phyloP scores from a whole-genome alignment of 495 filamentous ascomycete genomes.

The Penicillium simplicissimum region DNA sequence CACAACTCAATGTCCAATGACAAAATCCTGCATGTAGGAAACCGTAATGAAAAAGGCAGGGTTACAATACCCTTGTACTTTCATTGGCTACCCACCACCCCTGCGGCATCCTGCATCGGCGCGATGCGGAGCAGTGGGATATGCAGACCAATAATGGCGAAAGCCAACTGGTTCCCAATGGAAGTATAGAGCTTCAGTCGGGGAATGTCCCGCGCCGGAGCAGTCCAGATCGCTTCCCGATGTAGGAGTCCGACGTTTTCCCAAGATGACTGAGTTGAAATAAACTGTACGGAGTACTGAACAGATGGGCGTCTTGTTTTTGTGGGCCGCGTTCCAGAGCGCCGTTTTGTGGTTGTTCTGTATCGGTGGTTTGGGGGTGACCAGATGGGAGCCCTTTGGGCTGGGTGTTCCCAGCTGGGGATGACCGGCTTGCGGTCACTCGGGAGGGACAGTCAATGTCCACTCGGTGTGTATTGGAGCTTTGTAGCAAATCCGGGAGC shows the following conservation, averaged over 20 bases:
- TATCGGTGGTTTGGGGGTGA: constrained; percentile 2
- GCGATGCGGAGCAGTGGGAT: background rate
- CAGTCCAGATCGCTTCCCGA: constrained; percentile 12
- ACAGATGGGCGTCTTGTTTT: constrained; percentile 2
- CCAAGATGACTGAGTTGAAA: background rate
- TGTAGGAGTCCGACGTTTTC: constrained; percentile 14
- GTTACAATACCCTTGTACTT: constrained; percentile 5
- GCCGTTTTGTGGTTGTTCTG: constrained; percentile 6
- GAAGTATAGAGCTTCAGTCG: constrained; percentile 13
- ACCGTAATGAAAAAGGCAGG: constrained; percentile 11
- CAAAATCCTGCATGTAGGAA: constrained; percentile 3
- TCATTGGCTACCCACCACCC: constrained; percentile 20
- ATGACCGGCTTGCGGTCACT: constrained; percentile 21
- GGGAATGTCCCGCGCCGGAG: constrained; percentile 6
- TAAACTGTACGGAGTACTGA: constrained; percentile 11
- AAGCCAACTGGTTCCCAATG: constrained; percentile 3
- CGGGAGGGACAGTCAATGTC: constrained; percentile 21
- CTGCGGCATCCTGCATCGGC: background rate
- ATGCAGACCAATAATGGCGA: constrained; percentile 18
- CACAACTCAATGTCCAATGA: constrained; percentile 23
- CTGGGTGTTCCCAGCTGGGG: background rate
- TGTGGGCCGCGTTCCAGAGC: constrained; percentile 5
- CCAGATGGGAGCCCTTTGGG: background rate
- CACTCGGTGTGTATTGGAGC: constrained; percentile 12
- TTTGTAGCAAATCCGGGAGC: constrained; percentile 11